Evolutionary conservation across 1,284 basidiomycete species (phyloP), one percentile per base, ranked within the genome.

Genomic region (Heterobasidion parviporum): DNA sequence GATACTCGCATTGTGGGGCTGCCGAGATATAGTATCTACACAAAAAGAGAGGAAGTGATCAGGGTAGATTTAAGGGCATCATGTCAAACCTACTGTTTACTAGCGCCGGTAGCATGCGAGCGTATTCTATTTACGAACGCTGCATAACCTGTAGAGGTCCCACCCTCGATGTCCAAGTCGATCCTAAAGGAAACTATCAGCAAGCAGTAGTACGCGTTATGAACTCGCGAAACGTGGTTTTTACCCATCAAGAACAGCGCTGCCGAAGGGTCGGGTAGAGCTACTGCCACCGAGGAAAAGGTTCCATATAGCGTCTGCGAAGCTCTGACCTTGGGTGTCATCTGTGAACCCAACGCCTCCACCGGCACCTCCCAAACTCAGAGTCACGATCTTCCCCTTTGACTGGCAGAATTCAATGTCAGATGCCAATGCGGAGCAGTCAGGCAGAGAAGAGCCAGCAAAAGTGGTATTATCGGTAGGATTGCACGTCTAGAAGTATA

Each of bases 111-210:
- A 41, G 79, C 68, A 50, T 81, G 69, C 6, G 80, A 76, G 10
- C 79, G 78, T 52, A 85, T 77, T 57, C 74, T 69, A 56, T 77
- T 83, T 18, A 86, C 75, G 61, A 86, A 86, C 1, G 81, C 74
- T 8, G 73, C 72, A 65, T 84, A 85, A 41, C 76, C 72, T 16
- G 70, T 69, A n/a, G 76, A 74, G n/a, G 72, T 67, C 12, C 84
- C 83, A 41, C 76, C 75, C 67, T 86, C 83, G 62, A 87, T 84
- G 64, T 85, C 83, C 44, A 86, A 72, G 64, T 86, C 83, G 53
- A 87, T 74, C 15, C 83, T 85, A 59, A 38, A 43, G 26, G 26
- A 47, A 15, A 52, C 53, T 49, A 35, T 10, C 14, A 26, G 46
- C 14, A 45, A 46, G 48, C 15, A 32, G 6, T 14, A 50, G 60